Conservation (phyloP, 179 eudicot genomes). For the Kewa caespitosa region DNA sequence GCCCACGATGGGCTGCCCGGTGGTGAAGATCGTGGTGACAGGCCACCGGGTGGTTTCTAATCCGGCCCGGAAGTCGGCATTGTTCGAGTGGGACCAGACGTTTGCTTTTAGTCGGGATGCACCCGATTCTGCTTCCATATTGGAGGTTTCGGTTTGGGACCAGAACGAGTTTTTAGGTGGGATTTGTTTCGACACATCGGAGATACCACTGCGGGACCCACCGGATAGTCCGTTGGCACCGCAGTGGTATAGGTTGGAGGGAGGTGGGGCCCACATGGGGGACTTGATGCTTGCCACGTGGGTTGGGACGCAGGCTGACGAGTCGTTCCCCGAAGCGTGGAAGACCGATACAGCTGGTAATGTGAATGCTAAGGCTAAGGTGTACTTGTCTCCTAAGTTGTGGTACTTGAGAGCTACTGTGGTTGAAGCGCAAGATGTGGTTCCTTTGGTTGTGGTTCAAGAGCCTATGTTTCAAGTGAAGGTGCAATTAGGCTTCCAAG, state of each 20-base stretch:
- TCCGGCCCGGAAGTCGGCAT: slow-evolving; percentile 59
- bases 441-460: slow-evolving; percentile 29
- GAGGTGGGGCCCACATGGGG: slow-evolving; percentile 63
- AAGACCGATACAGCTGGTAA: slow-evolving; percentile 67
- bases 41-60: slow-evolving; percentile 53
- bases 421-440: slow-evolving; percentile 74
- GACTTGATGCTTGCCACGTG: slow-evolving; percentile 96
- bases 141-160: slow-evolving; percentile 90
- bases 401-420: slow-evolving; percentile 81
- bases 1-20: slow-evolving; percentile 63
- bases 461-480: slow-evolving; percentile 56
- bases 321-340: slow-evolving; percentile 91
- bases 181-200: slow-evolving; percentile 77
- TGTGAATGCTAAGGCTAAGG: slow-evolving; percentile 60
- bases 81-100: slow-evolving; percentile 93
- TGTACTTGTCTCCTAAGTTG: slow-evolving; percentile 80
- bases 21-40: slow-evolving; percentile 63
- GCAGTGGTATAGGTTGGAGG: slow-evolving; percentile 95
- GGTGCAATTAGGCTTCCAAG: slow-evolving; percentile 77
- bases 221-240: slow-evolving; percentile 98
- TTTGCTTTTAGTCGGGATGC: slow-evolving; percentile 71
- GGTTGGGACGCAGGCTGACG: slow-evolving; percentile 95
- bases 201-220: slow-evolving; percentile 90
- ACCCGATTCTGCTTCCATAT: slow-evolving; percentile 54
- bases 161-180: slow-evolving; percentile 74